Evolutionary conservation across 805 yeast genomes (phyloP).

Genomic region (Candida xyloterini): DNA sequence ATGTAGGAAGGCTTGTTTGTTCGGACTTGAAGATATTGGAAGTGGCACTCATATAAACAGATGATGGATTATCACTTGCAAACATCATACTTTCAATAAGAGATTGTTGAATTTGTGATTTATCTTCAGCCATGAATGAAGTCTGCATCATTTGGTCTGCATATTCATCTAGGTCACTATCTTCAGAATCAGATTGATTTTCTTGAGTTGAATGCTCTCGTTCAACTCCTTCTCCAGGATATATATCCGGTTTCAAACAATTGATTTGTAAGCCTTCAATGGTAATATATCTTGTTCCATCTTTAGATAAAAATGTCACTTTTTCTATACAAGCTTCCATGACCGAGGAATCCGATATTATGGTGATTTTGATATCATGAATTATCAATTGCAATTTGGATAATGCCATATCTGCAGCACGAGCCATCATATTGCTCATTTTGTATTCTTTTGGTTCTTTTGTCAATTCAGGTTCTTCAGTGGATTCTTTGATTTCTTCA

Average conservation of each 20-base stretch:
- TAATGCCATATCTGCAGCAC: conserved; percentile 65
- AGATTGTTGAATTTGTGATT: conserved; percentile 31
- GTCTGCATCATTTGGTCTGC: conserved; percentile 38
- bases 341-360: conserved; percentile 46
- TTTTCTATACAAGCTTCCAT: conserved; percentile 34
- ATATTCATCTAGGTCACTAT: conserved; percentile 32
- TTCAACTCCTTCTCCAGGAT: conserved; percentile 28
- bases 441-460: conserved; percentile 29
- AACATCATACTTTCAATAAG: conserved; percentile 58
- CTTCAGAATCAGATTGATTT: conserved; percentile 24
- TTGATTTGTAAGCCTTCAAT: conserved; percentile 40
- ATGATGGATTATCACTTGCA: conserved; percentile 65
- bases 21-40: conserved; percentile 41
- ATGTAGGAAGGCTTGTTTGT: background rate
- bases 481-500: conserved; percentile 18
- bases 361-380: conserved; percentile 42
- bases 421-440: conserved; percentile 54
- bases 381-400: conserved; percentile 56
- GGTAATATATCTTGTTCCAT: conserved; percentile 44
- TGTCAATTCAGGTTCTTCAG: background rate
- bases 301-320: conserved; percentile 37
- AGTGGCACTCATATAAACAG: conserved; percentile 81
- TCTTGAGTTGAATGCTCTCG: conserved; percentile 7
- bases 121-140: conserved; percentile 30
- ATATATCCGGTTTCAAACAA: conserved; percentile 40